Conservation (phyloP, 371 early-diverging fungal genomes). For the Apophysomyces trapeziformis region DNA sequence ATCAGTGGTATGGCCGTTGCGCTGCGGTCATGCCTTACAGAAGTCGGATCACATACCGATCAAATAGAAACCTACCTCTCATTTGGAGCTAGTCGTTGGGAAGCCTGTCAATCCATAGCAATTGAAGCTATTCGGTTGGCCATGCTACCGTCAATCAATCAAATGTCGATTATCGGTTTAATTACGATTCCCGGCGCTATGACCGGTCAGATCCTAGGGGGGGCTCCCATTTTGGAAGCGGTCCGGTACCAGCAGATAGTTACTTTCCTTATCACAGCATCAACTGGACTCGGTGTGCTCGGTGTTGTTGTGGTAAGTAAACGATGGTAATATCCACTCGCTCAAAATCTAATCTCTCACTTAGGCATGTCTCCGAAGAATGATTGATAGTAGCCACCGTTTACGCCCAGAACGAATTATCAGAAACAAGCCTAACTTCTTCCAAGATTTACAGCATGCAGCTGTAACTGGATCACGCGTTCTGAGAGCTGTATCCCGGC, state of each 20-base stretch:
- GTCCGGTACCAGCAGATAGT: constrained; percentile 79
- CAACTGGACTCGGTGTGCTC: constrained; percentile 66
- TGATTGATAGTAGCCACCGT: constrained; percentile 56
- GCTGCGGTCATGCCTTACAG: constrained; percentile 55
- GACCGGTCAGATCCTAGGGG: constrained; percentile 89
- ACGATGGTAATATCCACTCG: neutral
- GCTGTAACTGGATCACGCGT: neutral
- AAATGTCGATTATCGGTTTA: constrained; percentile 83
- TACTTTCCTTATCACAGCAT: constrained; percentile 77
- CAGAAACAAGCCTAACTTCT: neutral
- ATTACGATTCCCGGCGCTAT: constrained; percentile 85
- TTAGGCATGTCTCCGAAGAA: constrained; percentile 50
- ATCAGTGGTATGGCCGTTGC: constrained; percentile 83
- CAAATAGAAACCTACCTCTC: constrained; percentile 74
- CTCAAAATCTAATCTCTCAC: neutral
- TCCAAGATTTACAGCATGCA: neutral
- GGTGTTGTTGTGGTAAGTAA: constrained; percentile 53
- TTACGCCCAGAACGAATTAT: constrained; percentile 57
- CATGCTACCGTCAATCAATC: constrained; percentile 80
- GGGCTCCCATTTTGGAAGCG: constrained; percentile 76
- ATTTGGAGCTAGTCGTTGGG: constrained; percentile 85
- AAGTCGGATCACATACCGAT: constrained; percentile 58
- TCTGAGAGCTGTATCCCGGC: neutral
- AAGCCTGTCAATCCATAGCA: constrained; percentile 73
- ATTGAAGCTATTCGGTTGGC: constrained; percentile 75